Conservation (phyloP, 495 filamentous ascomycete genomes). For the Xylaria castorea region DNA sequence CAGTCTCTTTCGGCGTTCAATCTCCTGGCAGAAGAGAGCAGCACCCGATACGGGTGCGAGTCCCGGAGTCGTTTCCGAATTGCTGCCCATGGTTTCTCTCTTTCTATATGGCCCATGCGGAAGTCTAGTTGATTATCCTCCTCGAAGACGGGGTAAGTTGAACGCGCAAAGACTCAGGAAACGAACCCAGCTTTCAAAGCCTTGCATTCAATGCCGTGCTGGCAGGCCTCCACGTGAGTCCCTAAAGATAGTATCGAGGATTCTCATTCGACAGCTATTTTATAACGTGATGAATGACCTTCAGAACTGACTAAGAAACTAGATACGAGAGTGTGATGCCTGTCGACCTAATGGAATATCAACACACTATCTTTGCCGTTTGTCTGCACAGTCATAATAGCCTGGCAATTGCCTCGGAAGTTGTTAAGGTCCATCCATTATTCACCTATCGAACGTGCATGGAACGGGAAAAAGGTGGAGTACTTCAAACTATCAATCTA, state of each 20-base stretch:
- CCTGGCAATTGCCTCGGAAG: neutral
- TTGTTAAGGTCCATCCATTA: neutral
- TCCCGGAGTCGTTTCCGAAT: constrained; percentile 14
- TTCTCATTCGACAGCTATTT: neutral
- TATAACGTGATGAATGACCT: neutral
- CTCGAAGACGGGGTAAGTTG: neutral
- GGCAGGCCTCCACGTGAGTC: neutral
- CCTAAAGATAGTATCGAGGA: neutral
- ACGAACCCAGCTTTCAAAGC: neutral
- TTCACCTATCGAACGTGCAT: neutral
- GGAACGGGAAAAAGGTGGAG: constrained; percentile 12
- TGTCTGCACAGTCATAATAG: neutral
- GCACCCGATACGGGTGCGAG: constrained; percentile 31
- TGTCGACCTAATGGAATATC: neutral
- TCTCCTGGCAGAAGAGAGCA: constrained; percentile 40
- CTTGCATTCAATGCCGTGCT: neutral
- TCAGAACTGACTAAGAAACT: neutral
- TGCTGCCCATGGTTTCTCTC: constrained; percentile 1
- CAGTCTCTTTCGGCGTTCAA: constrained; percentile 30
- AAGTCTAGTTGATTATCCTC: neutral
- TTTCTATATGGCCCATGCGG: neutral
- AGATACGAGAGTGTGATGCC: neutral
- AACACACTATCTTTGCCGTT: neutral
- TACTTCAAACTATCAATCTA: constrained; percentile 1
- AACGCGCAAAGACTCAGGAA: neutral